Conservation (phyloP, 257 asterid genomes). For the Fraxinus pennsylvanica region DNA sequence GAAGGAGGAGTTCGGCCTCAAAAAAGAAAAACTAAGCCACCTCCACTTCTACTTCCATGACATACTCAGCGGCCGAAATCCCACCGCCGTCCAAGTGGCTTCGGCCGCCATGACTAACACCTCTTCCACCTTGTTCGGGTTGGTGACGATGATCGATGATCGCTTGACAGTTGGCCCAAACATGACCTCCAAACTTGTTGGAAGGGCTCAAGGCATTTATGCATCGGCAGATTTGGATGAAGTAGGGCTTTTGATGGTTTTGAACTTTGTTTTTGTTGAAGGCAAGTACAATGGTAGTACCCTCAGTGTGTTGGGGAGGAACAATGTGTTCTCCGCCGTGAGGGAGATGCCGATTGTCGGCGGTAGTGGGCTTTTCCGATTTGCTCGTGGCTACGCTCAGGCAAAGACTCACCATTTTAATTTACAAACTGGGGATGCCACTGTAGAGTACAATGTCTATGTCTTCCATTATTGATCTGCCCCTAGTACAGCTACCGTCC, state of each 20-base stretch:
- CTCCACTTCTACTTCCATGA: slow-evolving; percentile 57
- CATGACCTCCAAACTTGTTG: slow-evolving; percentile 32
- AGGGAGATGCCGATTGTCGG: slow-evolving; percentile 56
- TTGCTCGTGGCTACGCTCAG: slow-evolving; percentile 38
- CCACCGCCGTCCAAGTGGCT: slow-evolving; percentile 38
- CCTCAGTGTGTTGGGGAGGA: slow-evolving; percentile 47
- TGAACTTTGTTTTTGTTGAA: slow-evolving; percentile 39
- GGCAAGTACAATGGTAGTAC: slow-evolving; percentile 52
- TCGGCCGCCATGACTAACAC: slow-evolving; percentile 34
- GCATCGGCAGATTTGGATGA: slow-evolving; percentile 36
- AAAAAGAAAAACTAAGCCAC: slow-evolving; percentile 41
- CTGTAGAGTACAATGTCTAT: slow-evolving; percentile 47
- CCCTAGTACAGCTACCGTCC: background rate
- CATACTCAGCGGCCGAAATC: slow-evolving; percentile 40
- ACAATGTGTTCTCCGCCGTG: slow-evolving; percentile 32
- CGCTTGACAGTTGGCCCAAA: slow-evolving; percentile 39
- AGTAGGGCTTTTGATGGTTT: slow-evolving; percentile 37
- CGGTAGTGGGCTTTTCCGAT: slow-evolving; percentile 53
- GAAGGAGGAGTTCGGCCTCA: slow-evolving; percentile 27
- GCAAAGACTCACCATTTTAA: slow-evolving; percentile 34
- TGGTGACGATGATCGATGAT: slow-evolving; percentile 43
- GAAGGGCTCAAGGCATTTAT: slow-evolving; percentile 49
- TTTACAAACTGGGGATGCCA: slow-evolving; percentile 36
- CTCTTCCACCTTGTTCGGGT: slow-evolving; percentile 44
- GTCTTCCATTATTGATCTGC: slow-evolving; percentile 41